Evolutionary conservation across 1,284 basidiomycete genomes (phyloP).

Genomic region (Malassezia vespertilionis): DNA sequence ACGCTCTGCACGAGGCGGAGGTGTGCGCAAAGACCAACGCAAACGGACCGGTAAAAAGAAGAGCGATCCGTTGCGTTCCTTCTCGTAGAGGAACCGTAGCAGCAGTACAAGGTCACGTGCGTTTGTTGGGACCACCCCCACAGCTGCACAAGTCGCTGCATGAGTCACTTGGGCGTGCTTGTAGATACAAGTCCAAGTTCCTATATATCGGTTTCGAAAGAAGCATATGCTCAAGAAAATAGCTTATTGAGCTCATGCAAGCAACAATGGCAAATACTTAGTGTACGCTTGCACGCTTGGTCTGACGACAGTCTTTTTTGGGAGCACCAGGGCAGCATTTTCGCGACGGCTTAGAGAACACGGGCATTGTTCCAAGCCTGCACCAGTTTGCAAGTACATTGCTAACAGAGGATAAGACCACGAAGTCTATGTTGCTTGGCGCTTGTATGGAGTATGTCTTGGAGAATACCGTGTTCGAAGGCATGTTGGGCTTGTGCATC

Average conservation of each 20-base stretch:
- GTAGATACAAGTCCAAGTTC: too few species aligned
- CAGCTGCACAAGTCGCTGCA: too few species aligned
- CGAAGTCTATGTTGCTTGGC: not conserved
- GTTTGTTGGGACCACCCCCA: too few species aligned
- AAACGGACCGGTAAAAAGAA: slow-evolving; percentile 10
- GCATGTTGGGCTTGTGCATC: slow-evolving; percentile 1
- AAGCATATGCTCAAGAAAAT: too few species aligned
- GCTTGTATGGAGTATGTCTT: slow-evolving; percentile 6
- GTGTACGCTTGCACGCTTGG: not conserved
- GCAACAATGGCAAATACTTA: slow-evolving; percentile 3
- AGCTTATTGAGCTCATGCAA: not conserved
- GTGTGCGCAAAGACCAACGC: not conserved
- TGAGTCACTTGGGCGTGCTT: too few species aligned
- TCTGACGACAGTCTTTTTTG: not conserved
- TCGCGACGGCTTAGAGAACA: not conserved
- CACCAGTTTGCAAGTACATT: not conserved
- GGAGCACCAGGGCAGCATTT: too few species aligned
- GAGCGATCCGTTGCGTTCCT: slow-evolving; percentile 14
- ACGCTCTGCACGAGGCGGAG: not conserved
- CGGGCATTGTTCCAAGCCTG: not conserved
- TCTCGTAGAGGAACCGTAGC: slow-evolving; percentile 4
- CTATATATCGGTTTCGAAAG: too few species aligned
- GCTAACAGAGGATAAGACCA: slow-evolving; percentile 1
- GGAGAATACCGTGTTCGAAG: slow-evolving; percentile 3
- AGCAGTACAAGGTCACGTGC: too few species aligned